Conservation (phyloP, 2,329 filamentous ascomycete species). For the Dissoconium aciculare region DNA sequence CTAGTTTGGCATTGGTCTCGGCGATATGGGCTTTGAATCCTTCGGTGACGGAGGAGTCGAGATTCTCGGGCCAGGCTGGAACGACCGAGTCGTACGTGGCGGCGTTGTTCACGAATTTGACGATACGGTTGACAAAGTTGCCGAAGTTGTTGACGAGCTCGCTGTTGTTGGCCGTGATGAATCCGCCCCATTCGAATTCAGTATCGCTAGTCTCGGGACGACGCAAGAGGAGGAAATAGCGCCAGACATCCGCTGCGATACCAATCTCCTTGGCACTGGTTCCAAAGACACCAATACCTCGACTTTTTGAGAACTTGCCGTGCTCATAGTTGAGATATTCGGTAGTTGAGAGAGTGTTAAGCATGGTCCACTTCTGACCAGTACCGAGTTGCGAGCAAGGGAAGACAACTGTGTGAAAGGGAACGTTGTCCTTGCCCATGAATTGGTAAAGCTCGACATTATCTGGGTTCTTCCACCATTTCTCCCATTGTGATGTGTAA, state of each 20-base stretch:
- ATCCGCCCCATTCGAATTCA: conserved; percentile 78
- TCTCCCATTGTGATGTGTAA: conserved; percentile 79
- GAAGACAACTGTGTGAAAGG: conserved; percentile 84
- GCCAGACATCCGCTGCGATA: conserved; percentile 74
- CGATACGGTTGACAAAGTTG: conserved; percentile 42
- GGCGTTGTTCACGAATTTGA: conserved; percentile 53
- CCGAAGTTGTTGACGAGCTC: conserved; percentile 66
- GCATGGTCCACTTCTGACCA: conserved; percentile 71
- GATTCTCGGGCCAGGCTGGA: conserved; percentile 28
- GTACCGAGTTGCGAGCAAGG: conserved; percentile 77
- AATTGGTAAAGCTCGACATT: conserved; percentile 85
- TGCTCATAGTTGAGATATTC: conserved; percentile 82
- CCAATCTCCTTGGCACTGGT: conserved; percentile 79
- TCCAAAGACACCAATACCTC: conserved; percentile 80
- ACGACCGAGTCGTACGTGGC: conserved; percentile 54
- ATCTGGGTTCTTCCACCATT: conserved; percentile 87
- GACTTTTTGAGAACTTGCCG: conserved; percentile 85
- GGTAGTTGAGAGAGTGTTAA: conserved; percentile 75
- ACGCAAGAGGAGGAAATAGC: conserved; percentile 76
- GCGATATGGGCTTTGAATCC: conserved; percentile 31
- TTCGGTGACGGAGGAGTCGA: conserved; percentile 35
- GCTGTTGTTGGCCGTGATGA: conserved; percentile 75
- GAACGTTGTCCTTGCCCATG: conserved; percentile 84
- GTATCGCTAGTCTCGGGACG: conserved; percentile 75
- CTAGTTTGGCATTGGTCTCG: conserved; percentile 52